Evolutionary conservation across 441 rosid species (phyloP), one percentile per base, ranked within the genome.

Genomic region (Brassica balearica): DNA sequence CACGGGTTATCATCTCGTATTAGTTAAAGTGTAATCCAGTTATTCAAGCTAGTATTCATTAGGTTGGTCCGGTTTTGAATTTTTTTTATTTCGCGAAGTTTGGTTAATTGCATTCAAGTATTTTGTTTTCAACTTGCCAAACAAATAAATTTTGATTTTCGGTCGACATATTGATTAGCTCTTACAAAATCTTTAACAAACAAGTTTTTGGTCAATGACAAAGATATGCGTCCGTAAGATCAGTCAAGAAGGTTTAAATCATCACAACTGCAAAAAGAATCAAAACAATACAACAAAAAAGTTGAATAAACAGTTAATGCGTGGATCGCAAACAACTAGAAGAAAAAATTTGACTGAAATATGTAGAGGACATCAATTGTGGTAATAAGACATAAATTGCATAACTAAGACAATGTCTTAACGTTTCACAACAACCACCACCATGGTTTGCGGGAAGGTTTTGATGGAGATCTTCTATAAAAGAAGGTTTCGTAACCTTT

Each of bases 391-490:
- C 20, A 22, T 6, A 4, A 59, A 23, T 8, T 53, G 15, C 46
- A 15, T 58, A 20, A 34, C 6, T 25, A 36, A 60, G 17, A 60
- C 34, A 60, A 23, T 71, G 56, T 72, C 46, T 48, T 48, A 29
- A 46, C 8, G 48, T 29, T 48, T 63, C 62, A 73, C 62, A 72
- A 62, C 43, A 60, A 60, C 65, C 65, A 60, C 65, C 65, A 60
- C 65, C 65, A 60, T 23, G 65, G 65, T 60, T 60, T 23, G 15
- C 34, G 65, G 34, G 65, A 60, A 23, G 78, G 82, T 79, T 64
- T 77, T 62, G 82, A 69, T 61, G 78, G 78, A 12, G 71, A 73
- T 68, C 20, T 73, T 71, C 75, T 79, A 64, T 79, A 79, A 29
- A 68, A 79, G 34, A 36, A 73, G 53, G 78, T 69, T 73, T n/a